Conservation (phyloP, 2,329 filamentous ascomycete species). For the Davidsoniella neocaledoniae region DNA sequence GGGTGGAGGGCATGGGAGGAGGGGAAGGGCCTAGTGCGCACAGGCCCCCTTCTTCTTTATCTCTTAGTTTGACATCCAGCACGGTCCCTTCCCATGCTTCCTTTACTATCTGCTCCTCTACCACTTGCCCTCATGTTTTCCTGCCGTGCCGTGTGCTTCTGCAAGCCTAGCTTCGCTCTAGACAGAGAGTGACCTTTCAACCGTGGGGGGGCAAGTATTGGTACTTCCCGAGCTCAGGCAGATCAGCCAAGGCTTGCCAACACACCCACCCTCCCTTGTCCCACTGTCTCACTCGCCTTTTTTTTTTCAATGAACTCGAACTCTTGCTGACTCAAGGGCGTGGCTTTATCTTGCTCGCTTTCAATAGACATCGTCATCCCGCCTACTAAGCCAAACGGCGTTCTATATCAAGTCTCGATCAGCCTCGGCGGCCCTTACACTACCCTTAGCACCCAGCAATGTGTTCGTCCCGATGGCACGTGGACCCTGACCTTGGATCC, state of each 20-base stretch:
- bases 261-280: too few relatives aligned
- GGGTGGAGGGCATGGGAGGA: too few relatives aligned
- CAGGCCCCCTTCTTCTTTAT: not conserved
- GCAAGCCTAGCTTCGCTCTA: too few relatives aligned
- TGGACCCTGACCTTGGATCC: not conserved
- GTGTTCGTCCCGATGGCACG: constrained; percentile 3
- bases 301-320: not conserved
- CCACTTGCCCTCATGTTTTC: not conserved
- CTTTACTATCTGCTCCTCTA: not conserved
- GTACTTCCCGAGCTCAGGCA: too few relatives aligned
- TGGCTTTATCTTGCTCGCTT: constrained; percentile 1
- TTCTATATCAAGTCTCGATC: not conserved
- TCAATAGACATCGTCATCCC: too few relatives aligned
- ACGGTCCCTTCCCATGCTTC: not conserved
- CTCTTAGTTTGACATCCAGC: not conserved
- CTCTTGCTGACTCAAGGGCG: constrained; percentile 3
- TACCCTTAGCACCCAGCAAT: constrained; percentile 7
- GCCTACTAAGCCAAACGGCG: too few relatives aligned
- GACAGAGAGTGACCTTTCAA: too few relatives aligned
- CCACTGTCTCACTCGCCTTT: not conserved
- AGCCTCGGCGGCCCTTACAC: not conserved
- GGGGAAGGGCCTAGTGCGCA: too few relatives aligned
- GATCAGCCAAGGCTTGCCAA: too few relatives aligned
- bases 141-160: too few relatives aligned
- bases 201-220: too few relatives aligned